Percentiles rank a stretch among this genome's conserved stretches.
These are phyloP conservation scores for Clausena lansium DNA, from an alignment of 345 rosid species.

Conservation along the genomic window DNA sequence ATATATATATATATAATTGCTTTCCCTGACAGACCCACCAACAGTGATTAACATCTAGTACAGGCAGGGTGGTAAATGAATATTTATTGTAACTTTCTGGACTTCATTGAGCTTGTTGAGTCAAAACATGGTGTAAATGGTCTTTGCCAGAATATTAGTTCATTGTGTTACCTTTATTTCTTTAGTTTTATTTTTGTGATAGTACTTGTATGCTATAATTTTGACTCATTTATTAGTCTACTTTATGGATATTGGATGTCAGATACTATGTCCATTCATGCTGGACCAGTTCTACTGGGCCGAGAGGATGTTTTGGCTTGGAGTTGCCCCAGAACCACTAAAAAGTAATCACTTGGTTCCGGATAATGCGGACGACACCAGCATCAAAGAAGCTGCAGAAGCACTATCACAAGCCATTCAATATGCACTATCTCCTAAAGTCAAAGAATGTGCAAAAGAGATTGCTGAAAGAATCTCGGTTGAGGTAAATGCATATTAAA, in stretches of 20 bases:
- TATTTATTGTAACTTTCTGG: not conserved
- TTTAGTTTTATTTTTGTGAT: not conserved
- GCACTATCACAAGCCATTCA: slow-evolving; percentile 51
- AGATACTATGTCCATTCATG: slow-evolving; percentile 87
- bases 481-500: slow-evolving; percentile 48
- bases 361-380: slow-evolving; percentile 35
- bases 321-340: slow-evolving; percentile 79
- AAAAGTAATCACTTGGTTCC: slow-evolving; percentile 53
- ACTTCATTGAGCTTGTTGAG: not conserved
- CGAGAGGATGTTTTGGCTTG: slow-evolving; percentile 88
- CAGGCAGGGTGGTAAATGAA: not conserved
- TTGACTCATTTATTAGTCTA: not conserved
- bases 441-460: slow-evolving; percentile 50
- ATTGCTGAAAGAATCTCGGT: slow-evolving; percentile 51
- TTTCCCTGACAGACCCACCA: not conserved
- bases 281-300: slow-evolving; percentile 97
- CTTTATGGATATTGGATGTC: slow-evolving; percentile 21
- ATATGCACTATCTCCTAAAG: slow-evolving; percentile 50
- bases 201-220: not conserved
- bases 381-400: slow-evolving; percentile 46
- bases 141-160: not conserved
- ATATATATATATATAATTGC: not conserved
- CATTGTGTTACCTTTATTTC: not conserved
- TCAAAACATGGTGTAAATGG: not conserved
- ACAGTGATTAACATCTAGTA: not conserved